Evolutionary conservation across 768 basidiomycete genomes (phyloP).

Genomic region (Suillus cothurnatus): DNA sequence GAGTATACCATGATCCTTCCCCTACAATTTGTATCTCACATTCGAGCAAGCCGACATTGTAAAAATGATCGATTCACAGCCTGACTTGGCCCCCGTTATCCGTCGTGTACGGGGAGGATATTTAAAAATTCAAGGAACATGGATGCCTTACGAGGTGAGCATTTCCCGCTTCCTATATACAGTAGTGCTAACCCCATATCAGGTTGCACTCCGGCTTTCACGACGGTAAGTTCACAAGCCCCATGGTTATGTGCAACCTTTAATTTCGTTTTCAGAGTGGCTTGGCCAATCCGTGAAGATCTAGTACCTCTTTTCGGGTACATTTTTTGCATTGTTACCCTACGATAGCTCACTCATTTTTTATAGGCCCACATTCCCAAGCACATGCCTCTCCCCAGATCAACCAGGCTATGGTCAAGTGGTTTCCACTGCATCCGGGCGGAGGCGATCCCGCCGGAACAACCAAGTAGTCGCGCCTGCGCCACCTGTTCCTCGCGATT

Average conservation of each 20-base stretch:
- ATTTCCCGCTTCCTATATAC: conserved; percentile 10
- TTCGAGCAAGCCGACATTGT: conserved; percentile 76
- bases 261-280: conserved; percentile 55
- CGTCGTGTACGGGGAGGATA: conserved; percentile 86
- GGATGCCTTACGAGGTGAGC: conserved; percentile 88
- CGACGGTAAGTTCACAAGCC: conserved; percentile 58
- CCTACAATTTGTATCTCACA: conserved; percentile 21
- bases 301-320: conserved; percentile 89
- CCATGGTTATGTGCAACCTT: conserved; percentile 15
- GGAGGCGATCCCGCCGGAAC: conserved; percentile 60
- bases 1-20: conserved; percentile 17
- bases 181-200: conserved; percentile 16
- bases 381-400: conserved; percentile 81
- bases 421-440: conserved; percentile 58
- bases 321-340: conserved; percentile 16
- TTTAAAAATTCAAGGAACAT: conserved; percentile 91
- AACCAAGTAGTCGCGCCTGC: conserved; percentile 42
- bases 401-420: conserved; percentile 88
- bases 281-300: conserved; percentile 86
- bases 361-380: conserved; percentile 77
- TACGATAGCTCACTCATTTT: conserved; percentile 15
- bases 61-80: conserved; percentile 90
- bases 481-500: conserved; percentile 32
- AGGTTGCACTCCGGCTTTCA: conserved; percentile 80
- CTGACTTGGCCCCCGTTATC: conserved; percentile 80